Base-by-base conservation (phyloP, 495 filamentous ascomycete species). In the Parathielavia appendiculata region DNA sequence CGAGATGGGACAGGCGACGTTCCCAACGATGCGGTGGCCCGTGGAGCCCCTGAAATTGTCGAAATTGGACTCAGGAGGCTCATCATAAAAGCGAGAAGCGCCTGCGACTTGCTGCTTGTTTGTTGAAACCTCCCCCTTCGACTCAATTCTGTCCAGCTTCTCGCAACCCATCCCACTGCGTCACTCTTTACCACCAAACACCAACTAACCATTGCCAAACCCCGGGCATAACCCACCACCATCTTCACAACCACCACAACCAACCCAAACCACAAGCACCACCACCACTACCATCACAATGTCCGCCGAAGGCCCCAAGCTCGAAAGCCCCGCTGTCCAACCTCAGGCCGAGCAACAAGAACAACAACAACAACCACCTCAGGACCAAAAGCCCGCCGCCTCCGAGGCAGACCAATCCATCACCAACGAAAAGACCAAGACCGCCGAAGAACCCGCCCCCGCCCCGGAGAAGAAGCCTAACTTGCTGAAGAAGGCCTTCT, bases 261-360 rank as follows among this genome's bases (percentile, higher is more conserved):
- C 32, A 51, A 35, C 17, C 49, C n/a, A 13, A n/a, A 41, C 10
- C 19, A 41, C 39, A 14, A 45, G 1, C 22, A 45, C 40, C 9
- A n/a, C 41, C 44, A 48, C 14, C 14, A 34, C 26, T 8, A 47
- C 41, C 41, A 14, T 10, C 41, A 49, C 16, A 14, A 60, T 60
- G 57, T 53, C 81, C 22, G 80, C 80, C 52, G 80, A 82, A 67
- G 79, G 79, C 11, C 75, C 79, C 17, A 78, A 82, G 51, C 66
- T 51, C 34, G 49, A 53, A n/a, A 17, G 16, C 17, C 7, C 43
- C 20, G 30, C 50, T 6, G 6, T 2, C 32, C 10, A 39, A 7
- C 10, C 44, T 16, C 30, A 43, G 34, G 9, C 45, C 34, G 34
- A 49, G 55, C 23, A 41, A 36, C 44, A 57, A 26, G 40, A 58